A percentile compares a stretch with the other conserved stretches of the same genome.
phyloP scores from a whole-genome alignment of 257 asterid genomes.

The Rehmannia glutinosa region DNA sequence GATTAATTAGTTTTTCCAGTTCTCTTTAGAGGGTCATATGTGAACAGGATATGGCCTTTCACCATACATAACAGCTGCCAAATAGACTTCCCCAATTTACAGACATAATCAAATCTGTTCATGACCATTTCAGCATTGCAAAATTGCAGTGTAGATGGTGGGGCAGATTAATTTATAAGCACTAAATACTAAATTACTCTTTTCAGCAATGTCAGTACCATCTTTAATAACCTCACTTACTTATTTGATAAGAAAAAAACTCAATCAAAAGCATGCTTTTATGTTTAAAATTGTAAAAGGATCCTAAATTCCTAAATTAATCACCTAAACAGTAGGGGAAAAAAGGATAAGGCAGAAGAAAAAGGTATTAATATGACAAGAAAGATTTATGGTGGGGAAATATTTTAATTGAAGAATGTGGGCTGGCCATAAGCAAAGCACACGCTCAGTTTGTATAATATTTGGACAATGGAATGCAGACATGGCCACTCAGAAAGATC shows the following conservation, averaged over 20 bases:
- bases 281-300: constrained; percentile 8
- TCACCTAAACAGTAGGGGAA: constrained; percentile 16
- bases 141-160: too few species aligned
- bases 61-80: constrained; percentile 11
- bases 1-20: background rate
- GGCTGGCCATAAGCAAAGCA: constrained; percentile 11
- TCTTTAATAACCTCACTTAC: constrained; percentile 12
- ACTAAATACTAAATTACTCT: background rate
- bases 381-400: background rate
- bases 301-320: too few species aligned
- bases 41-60: constrained; percentile 23
- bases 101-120: too few species aligned
- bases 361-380: background rate
- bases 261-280: background rate
- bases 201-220: too few species aligned
- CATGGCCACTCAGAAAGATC: constrained; percentile 14
- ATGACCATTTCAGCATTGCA: too few species aligned
- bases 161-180: background rate
- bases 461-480: constrained; percentile 18
- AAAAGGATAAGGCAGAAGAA: constrained; percentile 17
- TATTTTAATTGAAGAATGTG: constrained; percentile 12
- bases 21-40: background rate
- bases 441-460: constrained; percentile 12
- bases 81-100: background rate
- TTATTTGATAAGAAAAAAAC: constrained; percentile 20